Evolutionary conservation across 345 rosid species (phyloP).

Genomic region (Nasturtium officinale): DNA sequence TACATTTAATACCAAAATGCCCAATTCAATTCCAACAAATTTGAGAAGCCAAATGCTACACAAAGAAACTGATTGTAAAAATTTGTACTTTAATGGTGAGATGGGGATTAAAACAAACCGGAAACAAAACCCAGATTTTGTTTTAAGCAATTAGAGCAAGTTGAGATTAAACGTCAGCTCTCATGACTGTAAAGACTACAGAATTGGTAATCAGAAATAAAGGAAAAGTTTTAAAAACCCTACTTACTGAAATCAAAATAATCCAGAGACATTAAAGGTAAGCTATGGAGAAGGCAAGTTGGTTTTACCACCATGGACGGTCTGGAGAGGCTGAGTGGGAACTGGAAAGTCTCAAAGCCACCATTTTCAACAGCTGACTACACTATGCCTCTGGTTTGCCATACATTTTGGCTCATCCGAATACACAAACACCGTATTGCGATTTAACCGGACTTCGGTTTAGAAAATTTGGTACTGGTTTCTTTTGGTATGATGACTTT

Average conservation of each 20-base stretch:
- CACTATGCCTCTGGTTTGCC: constrained; percentile 11
- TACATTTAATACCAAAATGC: not conserved
- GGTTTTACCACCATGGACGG: constrained; percentile 22
- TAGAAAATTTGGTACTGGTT: constrained; percentile 18
- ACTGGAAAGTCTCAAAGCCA: constrained; percentile 10
- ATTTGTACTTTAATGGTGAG: not conserved
- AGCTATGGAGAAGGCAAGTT: not conserved
- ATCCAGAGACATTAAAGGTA: not conserved
- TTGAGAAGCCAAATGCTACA: constrained; percentile 8
- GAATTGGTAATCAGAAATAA: not conserved
- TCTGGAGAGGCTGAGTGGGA: not conserved
- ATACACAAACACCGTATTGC: not conserved
- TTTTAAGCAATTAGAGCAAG: not conserved
- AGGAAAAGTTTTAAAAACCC: not conserved
- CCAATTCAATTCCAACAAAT: not conserved
- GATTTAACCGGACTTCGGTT: constrained; percentile 16
- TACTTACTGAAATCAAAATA: constrained; percentile 14
- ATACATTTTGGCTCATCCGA: constrained; percentile 12
- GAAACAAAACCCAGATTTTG: not conserved
- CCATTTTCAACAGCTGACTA: constrained; percentile 13
- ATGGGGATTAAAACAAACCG: not conserved
- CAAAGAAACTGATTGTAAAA: not conserved
- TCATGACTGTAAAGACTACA: not conserved
- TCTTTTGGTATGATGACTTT: not conserved
- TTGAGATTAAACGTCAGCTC: not conserved